Conservation (phyloP, 352 stramenopile species). For the Achlya hypogyna region DNA sequence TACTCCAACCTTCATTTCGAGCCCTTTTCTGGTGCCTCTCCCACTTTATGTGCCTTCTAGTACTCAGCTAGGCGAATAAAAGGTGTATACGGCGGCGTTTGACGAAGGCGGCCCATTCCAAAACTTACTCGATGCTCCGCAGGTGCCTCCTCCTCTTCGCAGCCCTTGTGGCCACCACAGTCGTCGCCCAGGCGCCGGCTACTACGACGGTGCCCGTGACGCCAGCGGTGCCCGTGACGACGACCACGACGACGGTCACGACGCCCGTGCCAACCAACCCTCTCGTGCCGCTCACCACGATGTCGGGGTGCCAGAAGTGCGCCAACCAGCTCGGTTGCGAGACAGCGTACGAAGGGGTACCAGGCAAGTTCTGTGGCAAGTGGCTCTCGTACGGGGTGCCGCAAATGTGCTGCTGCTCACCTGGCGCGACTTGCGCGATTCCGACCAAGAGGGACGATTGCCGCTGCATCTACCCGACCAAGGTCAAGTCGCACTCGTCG, state of each 20-base stretch:
- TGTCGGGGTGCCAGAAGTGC: too few relatives aligned
- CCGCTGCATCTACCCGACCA: background rate
- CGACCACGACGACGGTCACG: background rate
- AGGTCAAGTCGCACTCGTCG: too few relatives aligned
- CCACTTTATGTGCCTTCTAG: too few relatives aligned
- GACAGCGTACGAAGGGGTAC: too few relatives aligned
- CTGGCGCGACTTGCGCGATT: background rate
- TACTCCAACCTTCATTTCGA: too few relatives aligned
- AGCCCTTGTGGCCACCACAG: background rate
- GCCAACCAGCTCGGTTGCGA: too few relatives aligned
- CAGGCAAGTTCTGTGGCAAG: too few relatives aligned
- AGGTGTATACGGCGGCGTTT: background rate
- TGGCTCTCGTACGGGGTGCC: slow-evolving; percentile 3
- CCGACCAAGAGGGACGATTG: slow-evolving; percentile 2
- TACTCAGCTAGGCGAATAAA: background rate
- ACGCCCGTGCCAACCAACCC: background rate
- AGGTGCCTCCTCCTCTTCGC: background rate
- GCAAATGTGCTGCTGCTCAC: slow-evolving; percentile 11
- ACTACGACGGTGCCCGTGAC: background rate
- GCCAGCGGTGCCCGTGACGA: too few relatives aligned
- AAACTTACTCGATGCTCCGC: background rate
- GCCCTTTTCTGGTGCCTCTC: too few relatives aligned
- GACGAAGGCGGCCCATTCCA: background rate
- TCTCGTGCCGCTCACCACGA: background rate
- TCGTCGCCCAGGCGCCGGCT: background rate